phyloP scores from a whole-genome alignment of 2,329 filamentous ascomycete genomes.

The Fusarium xyrophilum region DNA sequence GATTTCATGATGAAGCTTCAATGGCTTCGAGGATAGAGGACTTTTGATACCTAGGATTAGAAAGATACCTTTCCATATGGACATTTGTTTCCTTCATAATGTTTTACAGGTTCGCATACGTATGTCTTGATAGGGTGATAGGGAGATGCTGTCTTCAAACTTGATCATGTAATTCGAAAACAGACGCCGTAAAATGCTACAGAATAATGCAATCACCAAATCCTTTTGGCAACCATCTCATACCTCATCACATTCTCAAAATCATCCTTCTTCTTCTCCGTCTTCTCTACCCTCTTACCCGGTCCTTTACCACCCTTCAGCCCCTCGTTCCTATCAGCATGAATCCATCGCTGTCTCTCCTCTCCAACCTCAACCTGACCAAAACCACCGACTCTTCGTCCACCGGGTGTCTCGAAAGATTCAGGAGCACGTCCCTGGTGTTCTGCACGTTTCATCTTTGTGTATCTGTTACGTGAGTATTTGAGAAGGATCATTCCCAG shows the following conservation, averaged over 20 bases:
- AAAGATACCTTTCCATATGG: conserved; percentile 35
- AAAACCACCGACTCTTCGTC: conserved; percentile 79
- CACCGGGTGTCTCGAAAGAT: conserved; percentile 68
- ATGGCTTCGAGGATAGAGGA: conserved; percentile 21
- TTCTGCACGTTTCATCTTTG: conserved; percentile 77
- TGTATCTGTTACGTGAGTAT: conserved; percentile 80
- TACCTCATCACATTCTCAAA: conserved; percentile 78
- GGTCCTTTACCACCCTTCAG: conserved; percentile 61
- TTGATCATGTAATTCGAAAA: neutral
- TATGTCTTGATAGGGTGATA: neutral
- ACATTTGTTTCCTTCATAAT: neutral
- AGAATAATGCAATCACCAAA: conserved; percentile 69
- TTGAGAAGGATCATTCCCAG: conserved; percentile 87
- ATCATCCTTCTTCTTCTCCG: conserved; percentile 59
- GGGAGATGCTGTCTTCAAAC: neutral
- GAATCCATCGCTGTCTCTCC: conserved; percentile 84
- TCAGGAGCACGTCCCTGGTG: conserved; percentile 56
- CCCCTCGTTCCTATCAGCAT: conserved; percentile 81
- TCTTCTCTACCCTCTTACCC: conserved; percentile 60
- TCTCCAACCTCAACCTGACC: conserved; percentile 89
- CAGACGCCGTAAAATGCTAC: conserved; percentile 19
- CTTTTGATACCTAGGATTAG: conserved; percentile 37
- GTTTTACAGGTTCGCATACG: neutral
- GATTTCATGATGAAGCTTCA: conserved; percentile 12
- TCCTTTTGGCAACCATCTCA: conserved; percentile 95